Evolutionary conservation across 2,329 filamentous ascomycete species (phyloP).

Genomic region (Botrytis porri): DNA sequence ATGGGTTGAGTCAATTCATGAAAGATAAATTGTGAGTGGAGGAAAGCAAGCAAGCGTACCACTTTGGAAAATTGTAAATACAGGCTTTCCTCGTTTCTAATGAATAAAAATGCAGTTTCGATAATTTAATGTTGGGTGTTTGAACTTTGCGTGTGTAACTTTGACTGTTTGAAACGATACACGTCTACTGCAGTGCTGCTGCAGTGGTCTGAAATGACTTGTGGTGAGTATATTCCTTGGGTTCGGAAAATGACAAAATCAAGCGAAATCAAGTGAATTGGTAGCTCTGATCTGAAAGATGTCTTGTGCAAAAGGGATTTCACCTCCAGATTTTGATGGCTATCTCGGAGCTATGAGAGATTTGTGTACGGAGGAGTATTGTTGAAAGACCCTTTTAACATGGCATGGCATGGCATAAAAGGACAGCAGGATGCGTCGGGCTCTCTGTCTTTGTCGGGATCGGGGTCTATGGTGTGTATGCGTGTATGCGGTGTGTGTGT

Average conservation of each 20-base stretch:
- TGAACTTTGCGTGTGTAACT: neutral
- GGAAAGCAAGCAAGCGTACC: constrained; percentile 16
- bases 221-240: neutral
- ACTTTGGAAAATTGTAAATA: constrained; percentile 21
- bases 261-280: neutral
- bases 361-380: neutral
- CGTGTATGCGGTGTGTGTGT: neutral
- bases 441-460: neutral
- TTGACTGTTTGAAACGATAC: neutral
- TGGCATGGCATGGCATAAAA: neutral
- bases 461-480: neutral
- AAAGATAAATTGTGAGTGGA: constrained; percentile 14
- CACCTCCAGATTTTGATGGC: neutral
- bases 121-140: neutral
- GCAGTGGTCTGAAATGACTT: neutral
- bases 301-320: neutral
- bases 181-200: neutral
- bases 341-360: neutral
- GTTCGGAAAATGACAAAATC: neutral
- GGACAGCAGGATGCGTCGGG: neutral
- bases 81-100: constrained; percentile 8
- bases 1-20: constrained; percentile 3
- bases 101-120: constrained; percentile 6
- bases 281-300: neutral
- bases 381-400: constrained; percentile 1